Base-by-base conservation (phyloP, 768 basidiomycete genomes). In the Mycena maculata region DNA sequence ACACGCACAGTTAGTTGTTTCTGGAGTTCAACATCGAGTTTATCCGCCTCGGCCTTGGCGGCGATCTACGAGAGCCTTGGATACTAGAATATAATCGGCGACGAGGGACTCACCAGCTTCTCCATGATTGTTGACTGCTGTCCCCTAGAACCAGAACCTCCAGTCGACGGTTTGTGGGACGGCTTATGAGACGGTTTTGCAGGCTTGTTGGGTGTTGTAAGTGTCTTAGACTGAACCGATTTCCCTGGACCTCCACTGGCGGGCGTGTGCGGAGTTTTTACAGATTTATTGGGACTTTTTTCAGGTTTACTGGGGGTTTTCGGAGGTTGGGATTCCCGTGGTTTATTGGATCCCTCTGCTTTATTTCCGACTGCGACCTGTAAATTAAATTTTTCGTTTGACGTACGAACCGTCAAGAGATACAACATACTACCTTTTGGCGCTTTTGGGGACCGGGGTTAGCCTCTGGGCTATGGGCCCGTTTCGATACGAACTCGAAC, bases 11-110 rank as follows among this genome's bases (percentile, higher is more conserved):
- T n/a, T n/a, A n/a, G 27, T 18, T 47, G 30, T 23, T 31, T 38
- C 16, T 56, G 16, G 20, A 56, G 39, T 42, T 42, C 20, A 20
- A n/a, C 23, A 48, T 59, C 57, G 6, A 59, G 33, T 38, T 59
- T 27, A 22, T 31, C 57, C 12, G 28, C 57, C 25, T 59, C 57
- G 15, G 42, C 45, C 45, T 59, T 45, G 5, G 42, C 56, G 12
- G 42, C 56, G 7, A 58, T 22, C 56, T 59, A 18, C 30, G 22
- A 28, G 11, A 36, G 3, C 2, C 18, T 57, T 31, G 23, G 18
- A 31, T 22, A 42, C 4, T 54, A 2, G 4, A 38, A 54, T 54
- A 4, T 36, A 22, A 12, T 23, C 2, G 2, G 33, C 8, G 18
- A 52, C 3, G 30, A 20, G 31, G 49, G 5, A 8, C 23, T 30